Conservation (phyloP, 2,329 filamentous ascomycete genomes). For the Colletotrichum ledebouriae region DNA sequence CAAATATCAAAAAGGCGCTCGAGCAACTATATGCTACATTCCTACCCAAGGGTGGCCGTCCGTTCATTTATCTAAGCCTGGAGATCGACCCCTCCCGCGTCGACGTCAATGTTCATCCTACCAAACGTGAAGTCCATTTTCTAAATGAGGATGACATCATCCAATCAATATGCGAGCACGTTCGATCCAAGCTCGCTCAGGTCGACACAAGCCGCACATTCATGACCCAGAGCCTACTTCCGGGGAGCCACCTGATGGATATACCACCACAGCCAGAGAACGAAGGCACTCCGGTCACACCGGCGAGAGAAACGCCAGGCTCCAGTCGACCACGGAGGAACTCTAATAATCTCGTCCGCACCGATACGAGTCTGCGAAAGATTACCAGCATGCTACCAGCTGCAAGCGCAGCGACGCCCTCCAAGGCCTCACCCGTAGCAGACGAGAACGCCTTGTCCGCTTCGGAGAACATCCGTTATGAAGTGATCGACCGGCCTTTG, state of each 20-base stretch:
- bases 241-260: constrained; percentile 65
- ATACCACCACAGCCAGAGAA: constrained; percentile 44
- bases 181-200: constrained; percentile 82
- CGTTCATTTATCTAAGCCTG: constrained; percentile 91
- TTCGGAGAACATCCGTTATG: constrained; percentile 75
- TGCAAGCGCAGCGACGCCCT: constrained; percentile 51
- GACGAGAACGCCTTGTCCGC: constrained; percentile 54
- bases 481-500: constrained; percentile 76
- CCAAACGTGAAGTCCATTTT: constrained; percentile 96
- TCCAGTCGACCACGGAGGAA: constrained; percentile 57
- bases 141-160: constrained; percentile 98
- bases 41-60: constrained; percentile 92
- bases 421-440: constrained; percentile 16
- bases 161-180: constrained; percentile 83
- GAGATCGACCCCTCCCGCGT: constrained; percentile 93
- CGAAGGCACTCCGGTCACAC: constrained; percentile 46
- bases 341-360: constrained; percentile 86
- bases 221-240: constrained; percentile 90
- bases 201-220: constrained; percentile 97
- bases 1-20: constrained; percentile 86
- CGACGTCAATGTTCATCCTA: constrained; percentile 98
- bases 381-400: constrained; percentile 96
- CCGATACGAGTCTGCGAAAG: constrained; percentile 89
- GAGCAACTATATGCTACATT: constrained; percentile 92
- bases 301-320: constrained; percentile 51